phyloP scores from a whole-genome alignment of 2,329 filamentous ascomycete genomes.

The Penicillium paneum region DNA sequence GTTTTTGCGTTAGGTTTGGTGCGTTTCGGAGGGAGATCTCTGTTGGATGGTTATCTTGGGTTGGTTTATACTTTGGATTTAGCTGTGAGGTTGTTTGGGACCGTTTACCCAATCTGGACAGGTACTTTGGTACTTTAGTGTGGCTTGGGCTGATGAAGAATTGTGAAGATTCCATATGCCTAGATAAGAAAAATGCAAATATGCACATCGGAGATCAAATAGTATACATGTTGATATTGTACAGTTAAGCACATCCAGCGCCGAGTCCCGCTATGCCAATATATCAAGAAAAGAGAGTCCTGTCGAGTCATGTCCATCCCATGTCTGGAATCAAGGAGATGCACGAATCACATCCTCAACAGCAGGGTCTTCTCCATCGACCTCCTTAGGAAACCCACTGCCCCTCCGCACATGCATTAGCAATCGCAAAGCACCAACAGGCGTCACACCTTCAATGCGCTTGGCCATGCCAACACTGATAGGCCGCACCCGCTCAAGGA shows the following conservation, averaged over 20 bases:
- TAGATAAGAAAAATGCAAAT: background rate
- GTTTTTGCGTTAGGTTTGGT: background rate
- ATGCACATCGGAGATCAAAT: background rate
- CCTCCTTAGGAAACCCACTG: conserved; percentile 16
- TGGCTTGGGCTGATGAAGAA: background rate
- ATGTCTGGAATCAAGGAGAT: conserved; percentile 10
- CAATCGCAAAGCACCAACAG: conserved; percentile 44
- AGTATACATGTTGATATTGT: conserved; percentile 9
- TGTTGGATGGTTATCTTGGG: background rate
- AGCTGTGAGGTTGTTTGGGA: background rate
- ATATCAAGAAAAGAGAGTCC: conserved; percentile 2
- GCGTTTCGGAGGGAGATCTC: background rate
- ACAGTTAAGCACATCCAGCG: conserved; percentile 10
- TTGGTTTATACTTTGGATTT: background rate
- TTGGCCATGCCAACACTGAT: conserved; percentile 87
- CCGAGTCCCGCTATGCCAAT: conserved; percentile 21
- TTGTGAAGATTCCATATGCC: background rate
- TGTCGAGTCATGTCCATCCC: background rate
- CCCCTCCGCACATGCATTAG: conserved; percentile 42
- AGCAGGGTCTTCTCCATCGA: conserved; percentile 9
- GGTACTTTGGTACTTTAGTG: background rate
- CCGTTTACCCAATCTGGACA: background rate
- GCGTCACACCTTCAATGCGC: conserved; percentile 71
- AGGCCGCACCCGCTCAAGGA: conserved; percentile 67
- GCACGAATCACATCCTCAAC: conserved; percentile 13